Conservation (phyloP, 305 asterid species). For the Fraxinus paxiana region DNA sequence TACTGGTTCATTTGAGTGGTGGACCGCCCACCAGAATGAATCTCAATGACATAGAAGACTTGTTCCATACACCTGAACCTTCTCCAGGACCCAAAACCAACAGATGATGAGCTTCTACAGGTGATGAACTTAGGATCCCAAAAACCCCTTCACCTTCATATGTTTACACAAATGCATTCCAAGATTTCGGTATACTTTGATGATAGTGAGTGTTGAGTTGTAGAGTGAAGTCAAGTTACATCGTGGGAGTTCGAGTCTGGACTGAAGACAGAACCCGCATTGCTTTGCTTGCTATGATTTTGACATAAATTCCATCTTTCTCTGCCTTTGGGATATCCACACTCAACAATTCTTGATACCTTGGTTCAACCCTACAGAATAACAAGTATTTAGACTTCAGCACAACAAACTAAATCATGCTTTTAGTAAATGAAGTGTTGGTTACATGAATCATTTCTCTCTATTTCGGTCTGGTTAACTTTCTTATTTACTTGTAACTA, state of each 20-base stretch:
- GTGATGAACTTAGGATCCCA: conserved; percentile 37
- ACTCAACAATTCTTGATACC: conserved; percentile 68
- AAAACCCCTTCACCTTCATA: conserved; percentile 76
- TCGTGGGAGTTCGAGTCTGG: conserved; percentile 76
- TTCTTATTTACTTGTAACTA: neutral
- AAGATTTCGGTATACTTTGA: conserved; percentile 58
- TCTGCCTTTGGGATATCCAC: conserved; percentile 59
- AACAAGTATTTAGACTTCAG: neutral
- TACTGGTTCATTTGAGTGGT: conserved; percentile 73
- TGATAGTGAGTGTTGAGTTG: conserved; percentile 48
- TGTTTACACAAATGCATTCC: conserved; percentile 70
- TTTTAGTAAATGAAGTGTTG: neutral
- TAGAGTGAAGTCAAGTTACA: conserved; percentile 73
- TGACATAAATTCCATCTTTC: conserved; percentile 62
- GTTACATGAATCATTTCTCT: neutral
- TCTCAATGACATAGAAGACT: conserved; percentile 45
- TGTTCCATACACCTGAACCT: conserved; percentile 60
- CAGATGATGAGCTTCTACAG: conserved; percentile 58
- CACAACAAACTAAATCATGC: neutral
- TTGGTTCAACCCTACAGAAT: conserved; percentile 68
- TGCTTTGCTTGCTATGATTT: conserved; percentile 79
- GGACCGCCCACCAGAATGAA: conserved; percentile 68
- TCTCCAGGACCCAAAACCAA: conserved; percentile 75
- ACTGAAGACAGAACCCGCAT: conserved; percentile 83
- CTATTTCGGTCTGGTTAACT: neutral